Base-by-base conservation (phyloP, 805 yeast genomes). In the Sungouiozyma intestinalis region DNA sequence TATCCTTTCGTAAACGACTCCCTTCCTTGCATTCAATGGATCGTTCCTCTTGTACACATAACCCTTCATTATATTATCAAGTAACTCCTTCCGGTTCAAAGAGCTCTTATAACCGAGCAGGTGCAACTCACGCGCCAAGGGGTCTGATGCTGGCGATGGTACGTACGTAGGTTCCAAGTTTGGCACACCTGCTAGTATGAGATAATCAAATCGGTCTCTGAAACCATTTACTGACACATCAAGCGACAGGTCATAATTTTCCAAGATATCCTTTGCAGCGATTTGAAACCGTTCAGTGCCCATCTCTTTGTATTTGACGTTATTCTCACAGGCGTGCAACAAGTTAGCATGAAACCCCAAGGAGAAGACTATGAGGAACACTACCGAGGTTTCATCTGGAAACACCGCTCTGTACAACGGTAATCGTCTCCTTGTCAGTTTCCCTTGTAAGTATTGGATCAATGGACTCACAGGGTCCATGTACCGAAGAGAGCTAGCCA, bases 261-360 rank as follows among this genome's bases (percentile, higher is more conserved):
- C 52, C 17, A 85, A 55, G 32, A 83, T 73, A 9, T 65, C 53
- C 21, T 58, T 55, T 0, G 87, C 94, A 0, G 95, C 95, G 32
- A 76, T 60, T 45, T 71, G 64, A 60, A 88, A 88, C 42, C 95
- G 63, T 35, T 76, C 75, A 5, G 67, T 53, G 1, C 95, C 96
- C 46, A 71, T 65, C 39, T 68, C 67, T 21, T 87, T 67, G 57
- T 81, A 63, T 49, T 80, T 81, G 0, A 80, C 77, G 0, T 78
- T 68, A 48, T 85, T 90, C 13, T 35, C 34, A 40, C 88, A 76
- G 43, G 81, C 81, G 24, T 88, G 88, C 2, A 88, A 87, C 39
- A 88, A 61, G 3, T 87, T 75, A 2, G 96, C 86, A 61, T 88
- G 97, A 48, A 86, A 74, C 0, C 81, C 94, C 85, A 94, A 79